Conservation (phyloP, 768 basidiomycete genomes). For the Phanerochaete carnosa region DNA sequence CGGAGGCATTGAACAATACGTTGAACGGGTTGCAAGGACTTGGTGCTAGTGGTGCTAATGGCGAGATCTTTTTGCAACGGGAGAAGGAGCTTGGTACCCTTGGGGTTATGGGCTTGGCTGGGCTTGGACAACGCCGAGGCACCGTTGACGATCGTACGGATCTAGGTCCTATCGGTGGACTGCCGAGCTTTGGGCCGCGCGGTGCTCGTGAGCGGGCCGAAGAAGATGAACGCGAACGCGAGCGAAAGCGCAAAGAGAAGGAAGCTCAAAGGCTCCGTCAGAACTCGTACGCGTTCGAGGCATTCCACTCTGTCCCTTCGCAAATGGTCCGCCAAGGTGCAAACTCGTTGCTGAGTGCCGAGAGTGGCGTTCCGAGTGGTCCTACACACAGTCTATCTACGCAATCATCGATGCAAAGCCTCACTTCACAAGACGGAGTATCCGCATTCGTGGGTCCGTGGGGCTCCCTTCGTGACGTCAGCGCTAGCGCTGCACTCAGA, state of each 20-base stretch:
- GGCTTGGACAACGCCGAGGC: slow-evolving; percentile 10
- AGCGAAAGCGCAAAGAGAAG: slow-evolving; percentile 52
- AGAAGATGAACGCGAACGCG: slow-evolving; percentile 50
- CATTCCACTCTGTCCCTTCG: slow-evolving; percentile 65
- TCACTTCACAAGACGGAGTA: slow-evolving; percentile 14
- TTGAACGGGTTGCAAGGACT: slow-evolving; percentile 13
- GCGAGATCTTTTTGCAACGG: slow-evolving; percentile 16
- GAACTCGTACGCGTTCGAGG: slow-evolving; percentile 60
- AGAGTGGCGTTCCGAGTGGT: slow-evolving; percentile 18
- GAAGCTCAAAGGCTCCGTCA: slow-evolving; percentile 43
- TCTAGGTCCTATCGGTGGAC: slow-evolving; percentile 36
- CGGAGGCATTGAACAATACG: slow-evolving; percentile 13
- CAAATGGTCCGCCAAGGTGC: slow-evolving; percentile 32
- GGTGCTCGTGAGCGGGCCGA: slow-evolving; percentile 61
- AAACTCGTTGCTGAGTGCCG: slow-evolving; percentile 29
- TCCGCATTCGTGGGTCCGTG: slow-evolving; percentile 12
- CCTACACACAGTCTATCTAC: slow-evolving; percentile 9
- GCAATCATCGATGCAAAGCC: slow-evolving; percentile 15
- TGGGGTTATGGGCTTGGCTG: slow-evolving; percentile 17
- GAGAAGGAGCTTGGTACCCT: slow-evolving; percentile 17
- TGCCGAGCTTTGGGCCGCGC: slow-evolving; percentile 36
- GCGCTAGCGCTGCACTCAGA: slow-evolving; percentile 20
- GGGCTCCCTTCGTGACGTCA: slow-evolving; percentile 24
- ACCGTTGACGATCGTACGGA: slow-evolving; percentile 42
- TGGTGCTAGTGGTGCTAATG: slow-evolving; percentile 8